Base-by-base conservation (phyloP, 2,329 filamentous ascomycete species). In the Alternaria gansuensis region DNA sequence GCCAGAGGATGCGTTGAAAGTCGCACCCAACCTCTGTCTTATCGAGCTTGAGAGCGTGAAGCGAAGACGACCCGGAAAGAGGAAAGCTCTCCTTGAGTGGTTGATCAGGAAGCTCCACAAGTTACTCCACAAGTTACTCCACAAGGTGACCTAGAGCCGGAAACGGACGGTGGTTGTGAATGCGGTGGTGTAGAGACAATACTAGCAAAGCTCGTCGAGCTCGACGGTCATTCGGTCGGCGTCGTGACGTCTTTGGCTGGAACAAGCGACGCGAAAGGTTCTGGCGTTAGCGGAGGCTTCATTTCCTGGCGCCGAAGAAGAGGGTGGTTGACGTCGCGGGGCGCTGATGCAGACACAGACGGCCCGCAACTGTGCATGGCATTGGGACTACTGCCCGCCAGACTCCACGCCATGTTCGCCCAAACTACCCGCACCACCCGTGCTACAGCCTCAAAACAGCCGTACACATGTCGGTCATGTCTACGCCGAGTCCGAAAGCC, bases 401-500 rank as follows among this genome's bases (percentile, higher is more conserved):
- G 51, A 61, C 66, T 56, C 63, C 63, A 69, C 63, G 66, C 63
- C 66, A 77, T 77, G 73, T 63, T 76, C 51, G 53, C 65, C 49
- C 63, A 58, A 43, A 67, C 58, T 36, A 58, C 64, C 11, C 68
- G 67, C 51, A 66, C 50, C 43, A 65, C 60, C n/a, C 57, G 69
- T 49, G 60, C 59, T 51, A 59, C 62, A 13, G 50, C 67, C 21
- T 66, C 66, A 7, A 74, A 62, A 54, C 66, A 66, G 34, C 66
- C 64, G 0, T 76, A 71, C 44, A 62, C 76, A 49, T 77, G 74
- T 52, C 72, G 57, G 29, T 60, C 63, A 60, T 77, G 74, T 59
- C 51, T 74, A 45, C 62, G 57, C 34, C 64, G 63, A 46, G 54
- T 63, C 53, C 63, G 53, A 43, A 37, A 39, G n/a, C 44, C 52